Evolutionary conservation across 1,284 basidiomycete species (phyloP), one percentile per base, ranked within the genome.

Genomic region (Apiotrichum veenhuisii): DNA sequence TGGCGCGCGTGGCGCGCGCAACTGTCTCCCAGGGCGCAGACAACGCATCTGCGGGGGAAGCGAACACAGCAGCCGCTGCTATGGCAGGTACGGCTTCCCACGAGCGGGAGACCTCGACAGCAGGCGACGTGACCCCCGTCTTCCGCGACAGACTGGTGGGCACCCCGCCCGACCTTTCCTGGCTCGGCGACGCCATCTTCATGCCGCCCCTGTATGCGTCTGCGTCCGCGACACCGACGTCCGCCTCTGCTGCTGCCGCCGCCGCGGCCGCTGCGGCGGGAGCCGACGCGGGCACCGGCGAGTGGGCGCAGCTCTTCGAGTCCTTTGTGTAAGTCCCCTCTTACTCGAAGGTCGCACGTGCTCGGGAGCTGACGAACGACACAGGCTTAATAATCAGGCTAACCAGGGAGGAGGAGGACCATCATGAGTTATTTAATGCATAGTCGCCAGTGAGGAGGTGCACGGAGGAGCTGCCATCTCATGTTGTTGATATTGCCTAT

Each of bases 111-210:
- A 15, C 3, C 17, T 38, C 37, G 37, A 38, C 25, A 17, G 9
- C 25, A 18, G 44, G 12, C 17, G 42, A 10, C 11, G n/a, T n/a
- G 8, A 41, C 40, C n/a, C 40, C 18, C 40, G 22, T 15, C 11
- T 9, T 23, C 42, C 12, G 5, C 12, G 27, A 9, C 25, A 8
- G n/a, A n/a, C n/a, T n/a, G n/a, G n/a, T n/a, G n/a, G n/a, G 9
- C 44, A 27, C 26, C 26, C 30, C 44, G 4, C 44, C 44, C 3
- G 44, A 45, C 44, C 44, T 45, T 7, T 45, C 44, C 3, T 45
- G 44, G 44, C 44, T 45, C 44, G 44, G 44, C 44, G 44, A 45
- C 44, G 25, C 27, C 2, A 25, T 45, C 14, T 45, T 45, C 44
- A 45, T 45, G 44, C 44, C 44, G 27, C 44, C 44, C 3, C 14